These are phyloP conservation scores for Dendrobium chrysotoxum DNA, from an alignment of 106 monocot genomes.

Conservation along the genomic window DNA sequence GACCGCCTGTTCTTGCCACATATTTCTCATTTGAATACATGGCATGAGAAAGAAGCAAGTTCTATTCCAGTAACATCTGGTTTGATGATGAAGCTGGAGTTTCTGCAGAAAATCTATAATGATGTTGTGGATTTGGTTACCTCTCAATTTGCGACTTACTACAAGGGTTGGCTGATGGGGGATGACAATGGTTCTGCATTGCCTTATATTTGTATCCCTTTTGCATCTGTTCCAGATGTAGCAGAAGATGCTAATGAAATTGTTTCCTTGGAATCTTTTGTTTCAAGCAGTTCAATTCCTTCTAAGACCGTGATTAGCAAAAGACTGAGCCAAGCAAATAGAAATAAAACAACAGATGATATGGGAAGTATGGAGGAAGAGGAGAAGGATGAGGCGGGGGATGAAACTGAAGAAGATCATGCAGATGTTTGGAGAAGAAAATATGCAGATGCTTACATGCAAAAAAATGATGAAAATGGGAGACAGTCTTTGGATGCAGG, in stretches of 20 bases:
- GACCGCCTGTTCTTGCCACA: conserved; percentile 36
- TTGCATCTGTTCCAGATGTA: conserved; percentile 6
- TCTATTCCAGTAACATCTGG: conserved; percentile 1
- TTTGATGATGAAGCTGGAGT: conserved; percentile 18
- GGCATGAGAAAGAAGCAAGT: conserved; percentile 33
- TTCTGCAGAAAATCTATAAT: conserved; percentile 29
- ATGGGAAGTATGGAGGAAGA: conserved; percentile 7
- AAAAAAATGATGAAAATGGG: not conserved
- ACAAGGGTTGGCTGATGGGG: conserved; percentile 53
- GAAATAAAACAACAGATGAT: conserved; percentile 7
- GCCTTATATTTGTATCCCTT: conserved; percentile 26
- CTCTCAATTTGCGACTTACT: conserved; percentile 39
- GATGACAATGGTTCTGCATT: conserved; percentile 15
- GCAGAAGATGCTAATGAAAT: not conserved
- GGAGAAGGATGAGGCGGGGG: not conserved
- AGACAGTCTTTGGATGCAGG: not conserved
- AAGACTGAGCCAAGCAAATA: conserved; percentile 17
- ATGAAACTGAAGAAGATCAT: conserved; percentile 7
- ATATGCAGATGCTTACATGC: not conserved
- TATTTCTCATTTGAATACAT: conserved; percentile 34
- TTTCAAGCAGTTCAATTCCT: conserved; percentile 10
- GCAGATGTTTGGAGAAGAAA: not conserved
- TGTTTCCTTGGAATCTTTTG: conserved; percentile 9
- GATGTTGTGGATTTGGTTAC: conserved; percentile 48
- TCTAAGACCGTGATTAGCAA: conserved; percentile 18